Evolutionary conservation across 176 grass and related monocot genomes (phyloP).

Genomic region (Phoenix roebelenii): DNA sequence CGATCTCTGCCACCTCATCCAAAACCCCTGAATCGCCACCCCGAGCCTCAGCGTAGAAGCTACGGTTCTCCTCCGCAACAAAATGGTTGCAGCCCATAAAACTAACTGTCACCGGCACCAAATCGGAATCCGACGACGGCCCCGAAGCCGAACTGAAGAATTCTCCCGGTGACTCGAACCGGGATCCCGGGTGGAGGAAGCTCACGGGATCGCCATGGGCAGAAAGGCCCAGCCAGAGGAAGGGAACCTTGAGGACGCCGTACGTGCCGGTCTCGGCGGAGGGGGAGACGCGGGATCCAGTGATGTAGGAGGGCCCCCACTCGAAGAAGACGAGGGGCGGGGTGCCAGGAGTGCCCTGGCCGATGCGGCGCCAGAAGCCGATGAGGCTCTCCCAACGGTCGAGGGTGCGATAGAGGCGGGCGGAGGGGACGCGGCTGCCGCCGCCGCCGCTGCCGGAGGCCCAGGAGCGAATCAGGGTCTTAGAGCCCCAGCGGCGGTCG

Average conservation of each 20-base stretch:
- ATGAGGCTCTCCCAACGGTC: constrained; percentile 38
- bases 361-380: constrained; percentile 34
- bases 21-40: not conserved
- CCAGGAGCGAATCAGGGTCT: constrained; percentile 8
- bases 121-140: constrained; percentile 3
- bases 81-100: constrained; percentile 25
- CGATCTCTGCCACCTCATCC: constrained; percentile 11
- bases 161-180: no score
- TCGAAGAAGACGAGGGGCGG: constrained; percentile 23
- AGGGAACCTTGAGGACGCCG: constrained; percentile 18
- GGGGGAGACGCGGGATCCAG: constrained; percentile 20
- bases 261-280: constrained; percentile 14
- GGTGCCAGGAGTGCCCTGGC: constrained; percentile 17
- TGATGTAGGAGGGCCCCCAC: constrained; percentile 24
- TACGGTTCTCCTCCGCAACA: constrained; percentile 9
- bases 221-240: constrained; percentile 17
- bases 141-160: no score
- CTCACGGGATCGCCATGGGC: constrained; percentile 18
- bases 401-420: constrained; percentile 25
- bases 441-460: not conserved
- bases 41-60: no score
- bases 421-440: not conserved
- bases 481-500: constrained; percentile 32
- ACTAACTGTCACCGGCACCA: constrained; percentile 10
- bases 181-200: not conserved